These are phyloP conservation scores for Psidium guajava DNA, from an alignment of 345 rosid genomes.

Conservation along the genomic window DNA sequence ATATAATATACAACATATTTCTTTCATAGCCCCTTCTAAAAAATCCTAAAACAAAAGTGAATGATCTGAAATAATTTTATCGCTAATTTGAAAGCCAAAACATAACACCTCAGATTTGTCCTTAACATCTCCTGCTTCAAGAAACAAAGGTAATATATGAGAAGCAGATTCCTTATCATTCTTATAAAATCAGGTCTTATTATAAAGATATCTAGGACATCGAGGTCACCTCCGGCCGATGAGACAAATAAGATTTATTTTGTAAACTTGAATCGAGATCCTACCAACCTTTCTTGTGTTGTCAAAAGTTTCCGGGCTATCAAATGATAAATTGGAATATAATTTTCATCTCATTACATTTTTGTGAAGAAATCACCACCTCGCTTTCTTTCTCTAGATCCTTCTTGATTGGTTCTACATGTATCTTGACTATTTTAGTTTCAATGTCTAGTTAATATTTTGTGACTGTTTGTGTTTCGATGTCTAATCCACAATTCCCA, in stretches of 20 bases:
- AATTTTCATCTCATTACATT: background rate
- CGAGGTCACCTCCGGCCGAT: background rate
- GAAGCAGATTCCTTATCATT: background rate
- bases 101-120: background rate
- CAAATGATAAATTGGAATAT: background rate
- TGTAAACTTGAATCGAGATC: background rate
- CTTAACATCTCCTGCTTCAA: background rate
- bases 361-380: background rate
- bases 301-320: background rate
- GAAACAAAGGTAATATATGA: background rate
- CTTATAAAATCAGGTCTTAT: background rate
- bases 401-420: no score
- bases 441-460: no score
- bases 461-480: no score
- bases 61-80: no score
- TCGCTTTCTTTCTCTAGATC: no score
- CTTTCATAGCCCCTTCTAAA: no score
- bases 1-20: no score
- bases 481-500: no score
- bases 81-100: no score
- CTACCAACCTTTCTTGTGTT: background rate
- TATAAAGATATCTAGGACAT: background rate
- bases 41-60: no score
- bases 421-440: no score
- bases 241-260: background rate